A percentile compares a stretch with the other conserved stretches of the same genome.
Conservation (phyloP, 495 filamentous ascomycete genomes). For the Talaromyces proteolyticus region DNA sequence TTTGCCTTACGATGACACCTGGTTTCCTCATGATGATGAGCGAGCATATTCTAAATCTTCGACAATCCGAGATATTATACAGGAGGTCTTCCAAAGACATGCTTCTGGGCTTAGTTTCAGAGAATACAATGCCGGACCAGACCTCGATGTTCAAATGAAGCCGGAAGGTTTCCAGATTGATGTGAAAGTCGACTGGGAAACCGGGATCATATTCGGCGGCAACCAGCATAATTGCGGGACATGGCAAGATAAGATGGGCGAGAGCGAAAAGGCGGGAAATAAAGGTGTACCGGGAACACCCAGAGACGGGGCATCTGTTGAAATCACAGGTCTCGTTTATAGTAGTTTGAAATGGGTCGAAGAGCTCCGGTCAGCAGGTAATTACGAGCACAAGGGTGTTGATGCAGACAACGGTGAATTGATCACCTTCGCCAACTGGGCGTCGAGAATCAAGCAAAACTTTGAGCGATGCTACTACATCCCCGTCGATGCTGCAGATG, state of each 20-base stretch:
- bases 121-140: slow-evolving; percentile 88
- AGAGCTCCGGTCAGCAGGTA: slow-evolving; percentile 54
- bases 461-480: slow-evolving; percentile 92
- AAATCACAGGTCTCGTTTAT: slow-evolving; percentile 90
- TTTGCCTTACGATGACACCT: slow-evolving; percentile 90
- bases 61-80: slow-evolving; percentile 80
- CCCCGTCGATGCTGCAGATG: slow-evolving; percentile 60
- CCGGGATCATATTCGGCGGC: slow-evolving; percentile 88
- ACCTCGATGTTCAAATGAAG: slow-evolving; percentile 90
- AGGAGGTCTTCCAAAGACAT: slow-evolving; percentile 89
- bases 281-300: slow-evolving; percentile 97
- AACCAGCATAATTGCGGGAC: slow-evolving; percentile 95
- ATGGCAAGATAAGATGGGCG: slow-evolving; percentile 99
- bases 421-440: slow-evolving; percentile 78
- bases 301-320: slow-evolving; percentile 88
- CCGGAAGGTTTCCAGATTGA: slow-evolving; percentile 86
- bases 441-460: slow-evolving; percentile 68
- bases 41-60: slow-evolving; percentile 80
- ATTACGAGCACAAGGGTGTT: slow-evolving; percentile 69
- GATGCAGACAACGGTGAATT: slow-evolving; percentile 44
- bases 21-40: slow-evolving; percentile 73
- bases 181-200: slow-evolving; percentile 86
- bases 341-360: slow-evolving; percentile 80
- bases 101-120: slow-evolving; percentile 83
- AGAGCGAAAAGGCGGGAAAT: slow-evolving; percentile 80